These are phyloP conservation scores for Besnoitia besnoiti DNA, from an alignment of 169 alveolate genomes.

Conservation along the genomic window DNA sequence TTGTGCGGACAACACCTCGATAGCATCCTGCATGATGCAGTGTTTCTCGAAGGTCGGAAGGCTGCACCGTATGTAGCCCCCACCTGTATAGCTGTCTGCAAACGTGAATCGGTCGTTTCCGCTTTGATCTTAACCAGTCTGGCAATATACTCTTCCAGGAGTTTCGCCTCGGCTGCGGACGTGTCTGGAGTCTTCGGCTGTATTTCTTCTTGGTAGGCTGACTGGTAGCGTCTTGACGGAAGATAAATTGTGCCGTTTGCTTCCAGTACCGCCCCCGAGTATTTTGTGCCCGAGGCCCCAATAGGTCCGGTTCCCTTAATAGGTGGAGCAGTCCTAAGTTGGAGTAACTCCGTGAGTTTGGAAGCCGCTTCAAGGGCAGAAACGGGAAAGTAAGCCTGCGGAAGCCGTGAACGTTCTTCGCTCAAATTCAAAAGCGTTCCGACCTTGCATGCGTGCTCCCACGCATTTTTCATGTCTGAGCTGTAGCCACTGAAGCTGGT, in stretches of 20 bases:
- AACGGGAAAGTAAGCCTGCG: conserved; percentile 58
- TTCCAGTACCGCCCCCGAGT: conserved; percentile 44
- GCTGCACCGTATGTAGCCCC: not conserved
- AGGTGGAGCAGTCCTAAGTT: not conserved
- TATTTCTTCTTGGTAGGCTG: not conserved
- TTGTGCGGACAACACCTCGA: not conserved
- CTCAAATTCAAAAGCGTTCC: not conserved
- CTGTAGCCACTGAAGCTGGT: conserved; percentile 33
- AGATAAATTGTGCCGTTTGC: conserved; percentile 56
- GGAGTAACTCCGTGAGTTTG: conserved; percentile 35
- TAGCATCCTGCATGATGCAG: not conserved
- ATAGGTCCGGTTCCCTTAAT: conserved; percentile 52
- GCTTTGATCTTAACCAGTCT: not conserved
- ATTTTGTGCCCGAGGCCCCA: conserved; percentile 44
- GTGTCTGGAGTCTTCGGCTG: conserved; percentile 14
- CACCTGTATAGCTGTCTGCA: not conserved
- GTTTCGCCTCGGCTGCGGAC: not conserved
- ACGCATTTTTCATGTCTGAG: conserved; percentile 51
- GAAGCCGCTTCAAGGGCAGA: conserved; percentile 43
- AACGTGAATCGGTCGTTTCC: conserved; percentile 6
- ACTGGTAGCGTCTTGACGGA: conserved; percentile 38
- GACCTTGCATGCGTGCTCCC: conserved; percentile 67
- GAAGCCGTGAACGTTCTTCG: not conserved
- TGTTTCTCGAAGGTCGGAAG: not conserved
- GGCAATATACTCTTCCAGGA: not conserved